These are phyloP conservation scores for Fusarium nygamai DNA, from an alignment of 2,329 filamentous ascomycete species.

Conservation along the genomic window DNA sequence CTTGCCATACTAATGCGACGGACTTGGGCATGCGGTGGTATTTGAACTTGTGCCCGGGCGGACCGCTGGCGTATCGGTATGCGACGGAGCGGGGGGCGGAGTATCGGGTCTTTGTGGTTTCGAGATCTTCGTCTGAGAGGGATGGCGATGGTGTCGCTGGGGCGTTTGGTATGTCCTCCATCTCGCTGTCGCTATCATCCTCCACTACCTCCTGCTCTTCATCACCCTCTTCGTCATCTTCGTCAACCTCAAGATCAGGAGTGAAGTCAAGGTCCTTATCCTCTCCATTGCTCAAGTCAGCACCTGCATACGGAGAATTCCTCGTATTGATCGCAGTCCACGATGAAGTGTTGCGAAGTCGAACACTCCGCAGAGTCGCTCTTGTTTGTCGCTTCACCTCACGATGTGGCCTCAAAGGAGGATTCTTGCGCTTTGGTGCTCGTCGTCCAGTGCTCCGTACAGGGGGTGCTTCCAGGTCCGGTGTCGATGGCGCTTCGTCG, in stretches of 20 bases:
- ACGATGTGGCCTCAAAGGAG: neutral
- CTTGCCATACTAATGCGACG: slow-evolving; percentile 35
- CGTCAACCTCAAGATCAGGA: neutral
- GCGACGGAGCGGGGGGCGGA: slow-evolving; percentile 24
- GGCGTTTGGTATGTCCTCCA: neutral
- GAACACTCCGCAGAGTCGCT: neutral
- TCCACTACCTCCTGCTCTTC: neutral
- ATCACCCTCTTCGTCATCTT: neutral
- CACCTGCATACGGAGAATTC: neutral
- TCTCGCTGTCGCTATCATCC: neutral
- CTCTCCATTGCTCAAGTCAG: neutral
- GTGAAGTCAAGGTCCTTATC: neutral
- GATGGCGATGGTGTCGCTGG: neutral
- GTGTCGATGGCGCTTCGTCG: slow-evolving; percentile 23
- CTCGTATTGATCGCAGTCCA: slow-evolving; percentile 9
- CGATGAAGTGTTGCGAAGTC: neutral
- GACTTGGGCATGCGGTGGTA: slow-evolving; percentile 41
- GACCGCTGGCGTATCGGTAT: slow-evolving; percentile 32
- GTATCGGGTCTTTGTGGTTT: slow-evolving; percentile 27
- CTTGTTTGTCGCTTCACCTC: neutral
- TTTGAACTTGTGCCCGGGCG: slow-evolving; percentile 22
- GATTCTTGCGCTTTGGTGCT: slow-evolving; percentile 10
- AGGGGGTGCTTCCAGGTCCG: slow-evolving; percentile 4
- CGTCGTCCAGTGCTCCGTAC: slow-evolving; percentile 28
- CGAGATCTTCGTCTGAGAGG: neutral